Evolutionary conservation across 1,284 basidiomycete genomes (phyloP), one percentile per base, ranked within the genome.

Genomic region (Neonothopanus nambi): DNA sequence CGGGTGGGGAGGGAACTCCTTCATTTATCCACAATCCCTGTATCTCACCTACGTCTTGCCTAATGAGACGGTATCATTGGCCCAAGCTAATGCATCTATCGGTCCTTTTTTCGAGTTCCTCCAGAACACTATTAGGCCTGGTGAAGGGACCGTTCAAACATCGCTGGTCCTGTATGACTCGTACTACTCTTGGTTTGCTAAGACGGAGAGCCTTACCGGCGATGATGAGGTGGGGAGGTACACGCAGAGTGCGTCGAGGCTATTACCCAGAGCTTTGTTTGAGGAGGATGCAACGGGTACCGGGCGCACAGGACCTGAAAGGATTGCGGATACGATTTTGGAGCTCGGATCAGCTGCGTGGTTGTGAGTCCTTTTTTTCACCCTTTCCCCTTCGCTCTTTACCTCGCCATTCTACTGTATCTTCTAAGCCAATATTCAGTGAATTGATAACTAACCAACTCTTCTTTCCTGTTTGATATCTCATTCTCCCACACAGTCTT

Each of bases 241-340:
- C 35, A 36, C 9, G n/a, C n/a, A 9, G 35, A 36, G 9, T 36
- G 9, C 67, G 0, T 74, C 73, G 1, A 65, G 76, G 40, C 62
- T 78, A 1, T 60, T 76, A 5, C 66, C 73, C 2, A 60, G 66
- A 15, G 65, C 71, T 13, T 58, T 70, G 2, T 51, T 71, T 3
- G 56, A 65, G 23, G 54, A 1, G 56, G 70, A 20, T n/a, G n/a
- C n/a, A n/a, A n/a, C n/a, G n/a, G n/a, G n/a, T n/a, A n/a, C n/a
- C n/a, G n/a, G n/a, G n/a, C 63, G 63, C 28, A 55, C 3, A 35
- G 26, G 36, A 35, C 63, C 62, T 24, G 58, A 61, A 7, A 57
- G 66, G 40, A 54, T 70, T 9, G 69, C 69, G 3, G 57, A 67
- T n/a, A 60, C 65, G 1, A 49, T 73, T 12, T 41, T 68, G 24